Evolutionary conservation across 2,329 filamentous ascomycete genomes (phyloP), one percentile per base, ranked within the genome.

Genomic region (Aureobasidium sp.): DNA sequence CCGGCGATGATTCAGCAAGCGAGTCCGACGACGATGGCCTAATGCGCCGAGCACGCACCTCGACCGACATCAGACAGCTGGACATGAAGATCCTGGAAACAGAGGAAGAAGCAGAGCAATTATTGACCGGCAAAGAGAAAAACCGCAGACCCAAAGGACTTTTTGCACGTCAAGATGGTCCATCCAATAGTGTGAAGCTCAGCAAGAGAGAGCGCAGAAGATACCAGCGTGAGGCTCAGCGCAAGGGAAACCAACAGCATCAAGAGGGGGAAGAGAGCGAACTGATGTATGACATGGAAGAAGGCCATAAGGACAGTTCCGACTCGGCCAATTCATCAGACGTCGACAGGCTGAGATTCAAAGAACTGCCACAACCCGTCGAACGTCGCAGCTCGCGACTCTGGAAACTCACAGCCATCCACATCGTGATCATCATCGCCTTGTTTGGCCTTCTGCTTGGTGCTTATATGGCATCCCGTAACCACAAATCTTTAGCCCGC

Each of bases 231-330:
- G 66, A 68, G 66, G 67, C 47, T 37, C 49, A 62, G 59, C 70
- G 64, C 69, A 63, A 65, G 47, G 65, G 70, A 63, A 66, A 71
- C 64, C 75, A 80, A 81, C 65, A 78, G 75, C 42, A 15, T 27
- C 45, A 58, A 29, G 66, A 72, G 83, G 70, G 74, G 80, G 85
- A 90, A 67, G 85, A 90, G 67, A 87, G 87, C 41, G 84, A 87
- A 73, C 78, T 95, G 69, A 90, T 96, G 87, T 92, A 90, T 73
- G 89, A 94, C 76, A 90, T 93, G 88, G 92, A 97, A 74, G 88
- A 91, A 71, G 90, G 91, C 2, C 82, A 88, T 70, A 85, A 82
- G 64, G 89, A 78, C 77, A 87, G 68, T 77, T 84, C 66, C 78
- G 86, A 66, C 77, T 72, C 71, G 29, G 69, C 74, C 37, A 68